phyloP scores from a whole-genome alignment of 495 filamentous ascomycete species.

The Aspergillus kassunensis region DNA sequence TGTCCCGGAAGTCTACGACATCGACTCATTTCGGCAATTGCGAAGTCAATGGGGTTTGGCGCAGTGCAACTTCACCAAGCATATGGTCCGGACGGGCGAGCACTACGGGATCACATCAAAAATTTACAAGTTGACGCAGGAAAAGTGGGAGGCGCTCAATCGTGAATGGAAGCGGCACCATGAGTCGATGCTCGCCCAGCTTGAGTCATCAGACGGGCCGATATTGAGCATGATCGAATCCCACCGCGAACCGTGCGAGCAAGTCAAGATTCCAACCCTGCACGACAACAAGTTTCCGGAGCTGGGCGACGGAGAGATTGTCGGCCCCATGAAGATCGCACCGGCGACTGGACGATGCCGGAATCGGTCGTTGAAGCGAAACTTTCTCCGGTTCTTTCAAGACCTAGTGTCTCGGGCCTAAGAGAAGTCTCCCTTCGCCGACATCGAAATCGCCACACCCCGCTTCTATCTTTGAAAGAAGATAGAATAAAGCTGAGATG shows the following conservation, averaged over 20 bases:
- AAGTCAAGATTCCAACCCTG: conserved; percentile 59
- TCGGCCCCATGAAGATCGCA: conserved; percentile 74
- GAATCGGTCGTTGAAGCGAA: conserved; percentile 35
- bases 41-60: conserved; percentile 78
- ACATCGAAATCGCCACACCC: conserved; percentile 4
- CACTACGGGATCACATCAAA: conserved; percentile 83
- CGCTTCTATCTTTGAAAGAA: conserved; percentile 5
- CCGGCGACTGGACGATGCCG: conserved; percentile 34
- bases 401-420: conserved; percentile 39
- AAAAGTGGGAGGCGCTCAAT: conserved; percentile 81
- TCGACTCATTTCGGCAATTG: conserved; percentile 61
- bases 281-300: conserved; percentile 79
- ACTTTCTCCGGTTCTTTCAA: conserved; percentile 46
- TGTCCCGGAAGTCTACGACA: conserved; percentile 53
- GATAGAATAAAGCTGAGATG: conserved; percentile 16
- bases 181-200: conserved; percentile 53
- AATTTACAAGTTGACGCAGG: conserved; percentile 73
- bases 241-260: conserved; percentile 36
- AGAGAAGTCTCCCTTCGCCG: background rate
- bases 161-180: conserved; percentile 63
- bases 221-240: conserved; percentile 42
- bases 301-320: conserved; percentile 84
- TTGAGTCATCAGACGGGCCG: conserved; percentile 31
- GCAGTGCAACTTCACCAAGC: conserved; percentile 74
- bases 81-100: conserved; percentile 78